Base-by-base conservation (phyloP, 441 rosid species). In the Cnidoscolus chayamansa region DNA sequence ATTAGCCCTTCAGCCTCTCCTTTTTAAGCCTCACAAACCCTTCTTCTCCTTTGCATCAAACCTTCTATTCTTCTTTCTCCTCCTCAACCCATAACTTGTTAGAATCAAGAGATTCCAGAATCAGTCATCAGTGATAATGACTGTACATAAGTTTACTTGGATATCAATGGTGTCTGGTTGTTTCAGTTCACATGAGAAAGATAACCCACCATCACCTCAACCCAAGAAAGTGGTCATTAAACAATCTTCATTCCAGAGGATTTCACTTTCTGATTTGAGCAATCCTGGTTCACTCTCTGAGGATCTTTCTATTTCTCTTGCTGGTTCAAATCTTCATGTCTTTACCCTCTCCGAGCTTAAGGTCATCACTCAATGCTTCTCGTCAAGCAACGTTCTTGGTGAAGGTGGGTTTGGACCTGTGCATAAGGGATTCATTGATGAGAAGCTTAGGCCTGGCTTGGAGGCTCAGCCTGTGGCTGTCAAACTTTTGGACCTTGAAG, bases 381-480 rank as follows among this genome's bases (percentile, higher is more conserved):
- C 92, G 0, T 67, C 88, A 19, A 81, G 80, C 75, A 90, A 87
- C 65, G 70, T 88, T 70, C 66, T 92, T 0, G 97, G 97, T 0
- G 90, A 88, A 81, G 97, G 96, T 10, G 97, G 97, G 67, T 92
- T 92, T 25, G 97, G 97, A 5, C 92, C 91, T 0, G 98, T 93
- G n/a, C 86, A 88, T 65, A 93, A 93, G 79, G 98, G 95, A 7
- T 89, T 93, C 73, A 71, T 88, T 7, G 94, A 88, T 73, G 93
- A 89, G 59, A 86, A 86, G 77, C 73, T 91, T 13, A 86, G 85
- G 70, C 90, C 84, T 0, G 94, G 97, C 5, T 74, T 88, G 64
- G 71, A 80, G 69, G 84, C 95, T 32, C 97, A 89, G 73, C 85
- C 92, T 58, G 96, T 93, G 17, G 97, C 97, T 2, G 98, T 91